These are phyloP conservation scores for Lecanicillium sp. DNA, from an alignment of 2,329 filamentous ascomycete genomes.

Conservation along the genomic window DNA sequence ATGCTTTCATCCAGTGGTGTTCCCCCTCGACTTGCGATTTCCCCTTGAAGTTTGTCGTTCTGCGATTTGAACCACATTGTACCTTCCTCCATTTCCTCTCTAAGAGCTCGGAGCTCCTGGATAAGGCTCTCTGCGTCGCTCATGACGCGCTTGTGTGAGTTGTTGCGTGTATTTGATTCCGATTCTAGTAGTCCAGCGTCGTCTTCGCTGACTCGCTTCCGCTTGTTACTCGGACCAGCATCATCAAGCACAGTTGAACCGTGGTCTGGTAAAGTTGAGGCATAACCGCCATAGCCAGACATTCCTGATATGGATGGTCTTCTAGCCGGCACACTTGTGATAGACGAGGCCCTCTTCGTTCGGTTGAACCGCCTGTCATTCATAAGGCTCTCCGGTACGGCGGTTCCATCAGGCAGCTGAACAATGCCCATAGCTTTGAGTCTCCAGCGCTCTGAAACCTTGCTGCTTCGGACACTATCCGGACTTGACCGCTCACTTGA, in stretches of 20 bases:
- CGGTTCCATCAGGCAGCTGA: conserved; percentile 44
- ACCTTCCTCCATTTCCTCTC: conserved; percentile 37
- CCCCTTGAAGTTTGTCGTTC: conserved; percentile 32
- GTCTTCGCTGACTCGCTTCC: conserved; percentile 23
- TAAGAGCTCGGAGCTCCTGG: conserved; percentile 31
- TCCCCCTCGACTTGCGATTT: conserved; percentile 22
- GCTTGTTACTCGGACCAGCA: conserved; percentile 18
- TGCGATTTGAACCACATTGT: conserved; percentile 38
- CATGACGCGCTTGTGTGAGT: conserved; percentile 31
- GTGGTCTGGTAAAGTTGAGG: too few relatives aligned
- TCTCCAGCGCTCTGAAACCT: conserved; percentile 35
- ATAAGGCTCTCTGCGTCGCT: conserved; percentile 31
- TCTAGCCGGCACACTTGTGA: neutral
- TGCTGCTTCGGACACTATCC: conserved; percentile 22
- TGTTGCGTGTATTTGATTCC: conserved; percentile 10
- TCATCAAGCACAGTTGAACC: conserved; percentile 8
- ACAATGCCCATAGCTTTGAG: conserved; percentile 44
- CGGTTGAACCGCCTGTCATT: conserved; percentile 29
- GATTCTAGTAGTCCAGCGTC: conserved; percentile 9
- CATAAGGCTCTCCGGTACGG: conserved; percentile 42
- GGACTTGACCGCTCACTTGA: conserved; percentile 17
- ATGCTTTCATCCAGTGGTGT: conserved; percentile 26
- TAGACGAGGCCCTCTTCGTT: neutral
- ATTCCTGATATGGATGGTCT: neutral
- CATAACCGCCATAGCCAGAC: neutral